Base-by-base conservation (phyloP, 345 rosid species). In the Clausena lansium region DNA sequence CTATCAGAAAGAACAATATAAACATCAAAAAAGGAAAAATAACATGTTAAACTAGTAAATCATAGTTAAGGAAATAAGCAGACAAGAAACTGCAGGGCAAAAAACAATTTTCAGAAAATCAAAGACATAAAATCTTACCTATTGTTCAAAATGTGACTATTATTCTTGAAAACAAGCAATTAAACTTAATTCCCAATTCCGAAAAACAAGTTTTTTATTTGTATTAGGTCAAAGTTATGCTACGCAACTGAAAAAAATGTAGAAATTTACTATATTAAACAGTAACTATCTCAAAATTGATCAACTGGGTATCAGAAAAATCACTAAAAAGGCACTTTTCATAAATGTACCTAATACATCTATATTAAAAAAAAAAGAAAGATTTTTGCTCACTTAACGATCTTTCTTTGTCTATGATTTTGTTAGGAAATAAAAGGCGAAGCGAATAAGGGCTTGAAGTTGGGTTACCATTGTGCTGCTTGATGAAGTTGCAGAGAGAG, bases 1-100 rank as follows among this genome's bases (percentile, higher is more conserved):
- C 89, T 82, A 25, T 20, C 47, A 22, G 17, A 41, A 62, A 9
- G n/a, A 76, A 20, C 20, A 71, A 58, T 1, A 63, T 38, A 32
- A 38, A 65, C 35, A 65, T 27, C 61, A 4, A 7, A 54, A 55
- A 32, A 73, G 2, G 30, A 55, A 57, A 39, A 6, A 41, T 5
- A 3, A 35, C 9, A 57, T 14, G 6, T 20, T n/a, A 6, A 24
- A 1, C 35, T 6, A 6, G 55, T 19, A 71, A 55, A 70, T 20
- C 6, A 9, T 32, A 7, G 11, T n/a, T 32, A 60, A 60, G 11
- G 11, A 60, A 60, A 25, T 3, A 10, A 27, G 65, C 35, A 60
- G 66, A 13, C 30, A 4, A 10, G 15, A 60, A 60, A 60, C 57
- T 5, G 8, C 57, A 52, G 22, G 55, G 57, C 57, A 52, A 17